Evolutionary conservation across 108 stramenopile species (phyloP), one percentile per base, ranked within the genome.

Genomic region (Fragilaria crotonensis): DNA sequence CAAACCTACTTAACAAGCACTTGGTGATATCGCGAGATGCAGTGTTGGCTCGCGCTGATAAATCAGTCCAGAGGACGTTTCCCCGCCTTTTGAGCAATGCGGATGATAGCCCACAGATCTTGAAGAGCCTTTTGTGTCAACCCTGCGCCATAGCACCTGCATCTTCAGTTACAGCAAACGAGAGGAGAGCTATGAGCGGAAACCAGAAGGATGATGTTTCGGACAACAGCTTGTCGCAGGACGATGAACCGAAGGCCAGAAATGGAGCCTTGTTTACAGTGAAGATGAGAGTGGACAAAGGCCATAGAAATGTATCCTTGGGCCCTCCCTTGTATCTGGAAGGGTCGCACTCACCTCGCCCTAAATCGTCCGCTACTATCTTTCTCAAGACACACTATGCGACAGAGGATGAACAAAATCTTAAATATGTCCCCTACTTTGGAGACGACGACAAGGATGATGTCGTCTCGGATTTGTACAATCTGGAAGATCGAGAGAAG

Each of bases 401-500:
- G 0, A 59, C 64, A 0, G 72, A 70, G 29, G 85, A 81, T 65
- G 66, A 78, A 54, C 63, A 56, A 9, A 55, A 59, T 28, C 41
- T 79, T 36, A 50, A 70, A 4, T 78, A 74, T 57, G 76, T 81
- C 21, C 87, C 87, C 9, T 80, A 84, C 58, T 85, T 89, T 67
- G 90, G 87, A 11, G 87, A 93, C 47, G 84, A 84, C 30, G 77
- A 79, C 36, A 57, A 64, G n/a, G 74, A 76, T 30, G 85, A 79
- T 41, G 33, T 79, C 9, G 72, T 68, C 18, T 59, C 53, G 22
- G 76, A 81, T 33, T 45, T 81, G 49, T 70, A 61, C 30, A 72
- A 81, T 47, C 36, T 67, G 9, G 51, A 45, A 20, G 58, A 66
- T 20, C 48, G 73, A 27, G 61, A 67, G 41, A 51, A 50, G 41